Conservation (phyloP, 2,329 filamentous ascomycete species). For the Colletotrichum nymphaeae region DNA sequence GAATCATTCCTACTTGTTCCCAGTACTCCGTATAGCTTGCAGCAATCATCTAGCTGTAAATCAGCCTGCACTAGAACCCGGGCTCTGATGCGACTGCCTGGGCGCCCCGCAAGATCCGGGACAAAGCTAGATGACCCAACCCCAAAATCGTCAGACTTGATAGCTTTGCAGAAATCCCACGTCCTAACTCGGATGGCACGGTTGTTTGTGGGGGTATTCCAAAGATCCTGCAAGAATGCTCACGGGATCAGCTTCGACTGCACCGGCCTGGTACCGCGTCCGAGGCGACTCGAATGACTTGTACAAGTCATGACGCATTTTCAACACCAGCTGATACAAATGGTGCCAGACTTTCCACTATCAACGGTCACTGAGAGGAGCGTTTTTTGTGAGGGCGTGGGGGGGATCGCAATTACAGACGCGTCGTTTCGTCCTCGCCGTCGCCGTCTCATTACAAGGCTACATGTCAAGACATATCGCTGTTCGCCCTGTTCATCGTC, state of each 20-base stretch:
- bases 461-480: neutral
- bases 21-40: neutral
- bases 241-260: conserved; percentile 21
- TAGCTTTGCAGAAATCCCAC: neutral
- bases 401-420: conserved; percentile 13
- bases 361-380: conserved; percentile 1
- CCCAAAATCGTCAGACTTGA: neutral
- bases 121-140: neutral
- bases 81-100: neutral
- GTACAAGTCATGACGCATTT: conserved; percentile 15
- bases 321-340: neutral
- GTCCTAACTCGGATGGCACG: conserved; percentile 26
- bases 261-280: conserved; percentile 5
- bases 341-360: neutral
- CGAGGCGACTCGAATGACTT: neutral
- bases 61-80: neutral
- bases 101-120: conserved; percentile 8
- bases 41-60: neutral
- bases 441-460: neutral
- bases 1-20: neutral
- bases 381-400: neutral
- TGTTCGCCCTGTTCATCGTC: neutral
- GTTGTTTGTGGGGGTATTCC: conserved; percentile 29
- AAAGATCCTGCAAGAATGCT: conserved; percentile 17
- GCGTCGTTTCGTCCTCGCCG: conserved; percentile 16